phyloP scores from a whole-genome alignment of 163 green algal genomes.

The Coccomyxa subellipsoidea region DNA sequence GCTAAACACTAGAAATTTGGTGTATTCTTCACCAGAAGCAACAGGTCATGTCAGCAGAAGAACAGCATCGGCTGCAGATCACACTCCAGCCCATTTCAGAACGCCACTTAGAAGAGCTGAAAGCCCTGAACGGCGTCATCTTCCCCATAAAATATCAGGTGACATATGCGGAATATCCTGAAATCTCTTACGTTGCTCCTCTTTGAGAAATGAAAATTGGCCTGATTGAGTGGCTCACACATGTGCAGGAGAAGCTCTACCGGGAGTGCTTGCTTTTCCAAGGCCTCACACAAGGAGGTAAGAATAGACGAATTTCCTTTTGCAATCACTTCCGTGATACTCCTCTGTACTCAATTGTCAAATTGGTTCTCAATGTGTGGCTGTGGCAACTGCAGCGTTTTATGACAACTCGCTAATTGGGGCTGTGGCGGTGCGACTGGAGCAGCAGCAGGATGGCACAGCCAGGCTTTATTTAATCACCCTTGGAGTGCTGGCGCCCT shows the following conservation, averaged over 20 bases:
- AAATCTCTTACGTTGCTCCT: not conserved
- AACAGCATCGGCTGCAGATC: not conserved
- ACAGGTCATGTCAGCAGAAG: not conserved
- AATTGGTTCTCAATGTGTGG: not conserved
- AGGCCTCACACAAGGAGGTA: not conserved
- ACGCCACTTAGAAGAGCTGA: not conserved
- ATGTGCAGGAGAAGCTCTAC: not conserved
- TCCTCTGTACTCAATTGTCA: too few species aligned
- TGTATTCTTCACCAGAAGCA: not conserved
- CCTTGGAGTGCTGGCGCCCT: not conserved
- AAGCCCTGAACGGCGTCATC: not conserved
- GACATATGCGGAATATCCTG: not conserved
- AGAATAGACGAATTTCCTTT: too few species aligned
- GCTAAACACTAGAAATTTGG: too few species aligned
- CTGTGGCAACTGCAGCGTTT: not conserved
- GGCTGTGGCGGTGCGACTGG: not conserved
- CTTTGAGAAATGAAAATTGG: not conserved
- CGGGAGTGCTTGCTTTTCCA: not conserved
- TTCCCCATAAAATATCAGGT: constrained; percentile 5
- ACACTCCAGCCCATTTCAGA: not conserved
- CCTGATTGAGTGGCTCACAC: not conserved
- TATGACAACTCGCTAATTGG: not conserved
- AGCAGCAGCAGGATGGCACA: not conserved
- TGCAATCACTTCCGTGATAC: too few species aligned
- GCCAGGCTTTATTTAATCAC: not conserved